Evolutionary conservation across 345 rosid species (phyloP), one percentile per base, ranked within the genome.

Genomic region (Dipteronia sinensis): DNA sequence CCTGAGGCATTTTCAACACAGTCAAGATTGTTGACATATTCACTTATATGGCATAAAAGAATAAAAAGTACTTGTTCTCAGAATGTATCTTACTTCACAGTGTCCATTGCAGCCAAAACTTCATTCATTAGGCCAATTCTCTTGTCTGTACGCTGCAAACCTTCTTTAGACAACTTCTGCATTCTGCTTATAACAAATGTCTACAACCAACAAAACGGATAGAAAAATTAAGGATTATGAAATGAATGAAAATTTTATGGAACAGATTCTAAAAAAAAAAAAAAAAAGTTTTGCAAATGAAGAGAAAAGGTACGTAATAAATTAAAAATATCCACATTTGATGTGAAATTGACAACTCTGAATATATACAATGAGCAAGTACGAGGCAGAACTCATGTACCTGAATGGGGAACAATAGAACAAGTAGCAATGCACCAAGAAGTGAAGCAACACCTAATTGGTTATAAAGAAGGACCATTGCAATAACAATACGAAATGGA

Each of bases 61-160:
- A 56, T 11, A 75, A 59, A 44, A 72, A 59, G 72, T 19, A 8
- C 3, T 19, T 13, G 9, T 3, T 69, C 22, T 72, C 13, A 65
- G 67, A 61, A 79, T 25, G 66, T 76, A 72, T 70, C 97, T 34
- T 94, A 96, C 98, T 96, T 96, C 81, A 96, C 97, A 72, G 97
- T 90, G 76, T 96, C 99, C 99, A 96, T 94, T 75, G 99, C 98
- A 61, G 98, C 99, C 90, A 96, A 88, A 85, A 96, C 83, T 86
- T 96, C 99, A 82, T 96, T 96, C 98, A 92, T 96, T 66, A 96
- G 94, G 78, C 99, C 94, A 73, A 96, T 96, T 87, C 99, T 89
- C 87, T 87, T 92, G 89, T 96, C 99, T 47, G 98, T 94, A 77
- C 98, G 98, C 83, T 88, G 98, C 88, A 96, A 84, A 19, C 99